These are phyloP conservation scores for Silybum marianum DNA, from an alignment of 129 eudicot species.

Conservation along the genomic window DNA sequence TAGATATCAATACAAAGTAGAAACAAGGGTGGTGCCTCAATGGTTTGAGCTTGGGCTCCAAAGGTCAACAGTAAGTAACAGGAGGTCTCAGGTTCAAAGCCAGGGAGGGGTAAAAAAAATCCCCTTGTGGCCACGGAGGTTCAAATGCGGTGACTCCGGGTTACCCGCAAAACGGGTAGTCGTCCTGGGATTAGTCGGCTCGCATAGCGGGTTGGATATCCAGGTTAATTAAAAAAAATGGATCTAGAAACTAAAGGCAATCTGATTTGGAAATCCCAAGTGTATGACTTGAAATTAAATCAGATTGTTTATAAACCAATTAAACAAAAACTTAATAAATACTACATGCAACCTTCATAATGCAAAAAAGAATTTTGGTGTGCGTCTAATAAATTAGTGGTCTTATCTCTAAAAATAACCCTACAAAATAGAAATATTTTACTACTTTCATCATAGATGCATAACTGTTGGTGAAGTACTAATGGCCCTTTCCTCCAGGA, in stretches of 20 bases:
- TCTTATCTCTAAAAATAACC: not conserved
- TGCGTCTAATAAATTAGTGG: not conserved
- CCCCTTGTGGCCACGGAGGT: too few relatives aligned
- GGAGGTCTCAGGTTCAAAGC: too few relatives aligned
- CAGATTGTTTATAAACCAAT: not conserved
- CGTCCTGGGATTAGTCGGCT: too few relatives aligned
- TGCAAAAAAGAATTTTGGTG: not conserved
- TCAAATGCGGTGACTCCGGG: too few relatives aligned
- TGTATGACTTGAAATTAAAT: not conserved
- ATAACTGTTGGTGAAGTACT: not conserved
- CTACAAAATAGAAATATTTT: not conserved
- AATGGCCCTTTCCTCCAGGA: conserved; percentile 29
- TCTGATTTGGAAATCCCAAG: not conserved
- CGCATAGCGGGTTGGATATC: too few relatives aligned
- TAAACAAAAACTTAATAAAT: not conserved
- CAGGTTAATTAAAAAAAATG: too few relatives aligned
- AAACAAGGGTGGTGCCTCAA: too few relatives aligned
- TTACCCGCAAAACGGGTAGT: too few relatives aligned
- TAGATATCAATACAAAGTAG: not conserved
- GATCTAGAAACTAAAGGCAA: not conserved
- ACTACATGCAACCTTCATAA: not conserved
- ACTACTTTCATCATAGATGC: not conserved
- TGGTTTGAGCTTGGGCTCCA: too few relatives aligned
- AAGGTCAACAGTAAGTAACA: too few relatives aligned
- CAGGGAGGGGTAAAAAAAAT: too few relatives aligned